Evolutionary conservation across 1,284 basidiomycete genomes (phyloP), one percentile per base, ranked within the genome.

Genomic region (Malassezia japonica): DNA sequence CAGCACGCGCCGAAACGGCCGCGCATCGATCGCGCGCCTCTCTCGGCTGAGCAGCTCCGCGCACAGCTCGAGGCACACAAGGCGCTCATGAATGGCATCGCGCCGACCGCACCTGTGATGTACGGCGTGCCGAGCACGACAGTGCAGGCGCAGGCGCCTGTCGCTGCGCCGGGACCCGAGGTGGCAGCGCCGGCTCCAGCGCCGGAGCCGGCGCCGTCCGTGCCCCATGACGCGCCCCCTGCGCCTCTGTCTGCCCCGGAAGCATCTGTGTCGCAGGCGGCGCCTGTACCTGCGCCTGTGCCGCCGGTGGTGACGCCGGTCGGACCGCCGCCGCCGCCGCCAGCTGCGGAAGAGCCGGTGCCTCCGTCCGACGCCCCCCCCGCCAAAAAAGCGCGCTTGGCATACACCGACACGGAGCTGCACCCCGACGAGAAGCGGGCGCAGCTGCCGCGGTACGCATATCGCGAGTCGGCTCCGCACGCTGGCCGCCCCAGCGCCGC

Each of bases 51-150:
- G 0, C 86, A 95, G 70, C 78, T 95, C 21, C 81, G 81, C 56
- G 82, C 83, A 0, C 87, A 91, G 71, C 79, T 96, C 1, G 83
- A 82, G 55, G 85, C 87, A 6, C 92, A 96, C 76, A 90, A 86
- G 73, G 84, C 84, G 2, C 78, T 96, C 34, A 95, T 96, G 91
- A 86, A 86, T 27, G 79, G 79, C 2, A n/a, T 40, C 15, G 76
- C 76, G 48, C 50, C 53, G 12, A 56, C 59, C 20, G 65, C 69
- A 37, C 83, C 82, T 13, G 23, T 23, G 27, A 28, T 28, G 27
- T 28, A 7, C 29, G 29, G 5, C 29, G 6, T 13, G 12, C 4
- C 29, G 29, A 4, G 6, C 15, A 13, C 32, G 32, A 13, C 32
- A 12, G 80, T 54, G 24, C 16, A 61, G 34, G 61, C 63, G 40